Evolutionary conservation across 2,329 filamentous ascomycete genomes (phyloP).

Genomic region (Phialophora macrospora): DNA sequence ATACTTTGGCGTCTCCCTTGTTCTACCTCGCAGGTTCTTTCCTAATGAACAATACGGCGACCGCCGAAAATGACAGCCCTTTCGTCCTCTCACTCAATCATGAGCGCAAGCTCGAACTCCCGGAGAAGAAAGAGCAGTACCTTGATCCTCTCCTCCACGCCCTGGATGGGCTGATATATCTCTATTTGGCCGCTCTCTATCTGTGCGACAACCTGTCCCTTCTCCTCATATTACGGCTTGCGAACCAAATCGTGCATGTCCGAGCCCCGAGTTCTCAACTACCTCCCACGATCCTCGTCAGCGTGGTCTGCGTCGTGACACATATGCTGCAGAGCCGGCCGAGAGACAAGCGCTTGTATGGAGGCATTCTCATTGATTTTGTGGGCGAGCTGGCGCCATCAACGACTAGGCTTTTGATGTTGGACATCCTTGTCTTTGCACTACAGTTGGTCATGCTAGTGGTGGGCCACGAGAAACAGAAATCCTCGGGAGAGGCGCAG

Average conservation of each 20-base stretch:
- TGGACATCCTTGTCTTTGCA: slow-evolving; percentile 60
- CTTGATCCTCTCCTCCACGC: slow-evolving; percentile 62
- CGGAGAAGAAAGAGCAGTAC: slow-evolving; percentile 51
- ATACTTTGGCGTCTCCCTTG: slow-evolving; percentile 15
- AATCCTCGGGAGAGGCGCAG: slow-evolving; percentile 41
- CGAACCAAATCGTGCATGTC: slow-evolving; percentile 63
- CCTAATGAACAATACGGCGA: slow-evolving; percentile 22
- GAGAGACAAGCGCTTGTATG: slow-evolving; percentile 60
- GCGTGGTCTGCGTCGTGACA: slow-evolving; percentile 61
- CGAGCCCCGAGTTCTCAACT: slow-evolving; percentile 61
- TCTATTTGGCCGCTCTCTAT: slow-evolving; percentile 65
- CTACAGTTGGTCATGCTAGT: slow-evolving; percentile 64
- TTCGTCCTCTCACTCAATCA: slow-evolving; percentile 18
- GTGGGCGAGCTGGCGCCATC: slow-evolving; percentile 65
- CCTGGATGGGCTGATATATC: slow-evolving; percentile 65
- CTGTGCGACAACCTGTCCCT: slow-evolving; percentile 63
- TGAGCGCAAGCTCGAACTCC: slow-evolving; percentile 25
- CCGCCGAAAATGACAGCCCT: slow-evolving; percentile 24
- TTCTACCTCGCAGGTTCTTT: slow-evolving; percentile 4
- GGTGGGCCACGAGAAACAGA: slow-evolving; percentile 58
- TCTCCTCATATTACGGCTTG: slow-evolving; percentile 59
- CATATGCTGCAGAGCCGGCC: slow-evolving; percentile 61
- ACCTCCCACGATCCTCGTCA: slow-evolving; percentile 59
- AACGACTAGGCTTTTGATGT: slow-evolving; percentile 56
- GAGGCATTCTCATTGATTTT: slow-evolving; percentile 68